Percentiles rank a stretch among this genome's conserved stretches.
Evolutionary conservation across 2,329 filamentous ascomycete genomes (phyloP).

Genomic region (Botrytis galanthina): DNA sequence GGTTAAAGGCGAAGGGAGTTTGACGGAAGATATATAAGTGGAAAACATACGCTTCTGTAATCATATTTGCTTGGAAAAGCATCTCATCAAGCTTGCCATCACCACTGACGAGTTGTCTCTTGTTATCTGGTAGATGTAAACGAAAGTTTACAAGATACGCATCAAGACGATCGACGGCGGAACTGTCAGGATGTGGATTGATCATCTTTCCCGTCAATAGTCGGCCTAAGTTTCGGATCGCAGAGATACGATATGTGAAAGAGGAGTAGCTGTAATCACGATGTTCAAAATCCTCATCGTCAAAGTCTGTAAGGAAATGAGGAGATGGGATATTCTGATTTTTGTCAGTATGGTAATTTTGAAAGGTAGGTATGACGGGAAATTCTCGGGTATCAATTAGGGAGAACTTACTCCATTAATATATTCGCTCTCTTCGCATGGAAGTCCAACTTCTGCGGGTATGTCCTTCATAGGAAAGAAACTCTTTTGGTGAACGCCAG

Average conservation of each 20-base stretch:
- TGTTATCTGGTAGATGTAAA: conserved; percentile 71
- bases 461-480: conserved; percentile 69
- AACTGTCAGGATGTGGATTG: conserved; percentile 47
- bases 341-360: conserved; percentile 29
- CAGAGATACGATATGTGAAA: conserved; percentile 80
- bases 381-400: background rate
- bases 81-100: conserved; percentile 79
- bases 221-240: conserved; percentile 72
- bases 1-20: background rate
- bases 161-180: conserved; percentile 56
- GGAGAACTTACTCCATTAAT: conserved; percentile 48
- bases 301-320: conserved; percentile 69
- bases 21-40: background rate
- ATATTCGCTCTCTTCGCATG: conserved; percentile 80
- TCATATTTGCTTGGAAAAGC: conserved; percentile 89
- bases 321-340: conserved; percentile 56
- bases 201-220: conserved; percentile 60
- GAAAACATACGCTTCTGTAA: conserved; percentile 49
- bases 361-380: background rate
- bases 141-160: conserved; percentile 69
- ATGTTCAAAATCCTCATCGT: conserved; percentile 64
- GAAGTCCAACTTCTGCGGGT: conserved; percentile 66
- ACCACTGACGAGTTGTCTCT: conserved; percentile 66
- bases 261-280: conserved; percentile 75
- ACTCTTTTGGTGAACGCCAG: conserved; percentile 71